Percentiles rank a stretch among this genome's conserved stretches.
Evolutionary conservation across 2,329 filamentous ascomycete species (phyloP).

Genomic region (Aspergillus melleus): DNA sequence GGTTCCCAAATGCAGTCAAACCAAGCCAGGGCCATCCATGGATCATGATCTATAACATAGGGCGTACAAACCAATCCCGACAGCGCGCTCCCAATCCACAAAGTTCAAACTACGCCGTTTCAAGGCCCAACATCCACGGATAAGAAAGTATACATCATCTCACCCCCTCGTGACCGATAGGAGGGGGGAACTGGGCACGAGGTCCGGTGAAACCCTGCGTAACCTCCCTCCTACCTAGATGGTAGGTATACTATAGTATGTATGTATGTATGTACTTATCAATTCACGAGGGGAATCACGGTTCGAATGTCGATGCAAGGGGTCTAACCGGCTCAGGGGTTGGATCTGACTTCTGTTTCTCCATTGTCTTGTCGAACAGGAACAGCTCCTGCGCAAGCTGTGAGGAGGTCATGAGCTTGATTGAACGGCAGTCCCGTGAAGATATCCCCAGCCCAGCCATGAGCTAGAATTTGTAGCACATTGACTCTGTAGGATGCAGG

Average conservation of each 20-base stretch:
- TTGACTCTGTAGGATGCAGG: too few relatives aligned
- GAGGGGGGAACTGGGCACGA: slow-evolving; percentile 5
- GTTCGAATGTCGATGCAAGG: slow-evolving; percentile 12
- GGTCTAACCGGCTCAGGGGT: slow-evolving; percentile 1
- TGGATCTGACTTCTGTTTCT: slow-evolving; percentile 1
- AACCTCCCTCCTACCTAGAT: too few relatives aligned
- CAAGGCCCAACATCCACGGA: neutral
- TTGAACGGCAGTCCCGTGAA: slow-evolving; percentile 14
- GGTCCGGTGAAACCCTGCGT: slow-evolving; percentile 5
- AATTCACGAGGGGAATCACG: neutral
- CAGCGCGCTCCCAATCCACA: neutral
- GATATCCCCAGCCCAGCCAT: neutral
- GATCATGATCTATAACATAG: slow-evolving; percentile 3
- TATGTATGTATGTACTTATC: too few relatives aligned
- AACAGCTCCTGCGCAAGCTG: slow-evolving; percentile 10
- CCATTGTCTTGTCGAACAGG: too few relatives aligned
- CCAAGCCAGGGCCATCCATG: neutral
- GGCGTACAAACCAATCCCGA: neutral
- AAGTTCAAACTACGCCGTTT: neutral
- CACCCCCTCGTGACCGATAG: slow-evolving; percentile 9
- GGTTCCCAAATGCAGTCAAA: neutral
- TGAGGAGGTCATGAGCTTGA: slow-evolving; percentile 20
- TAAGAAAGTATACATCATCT: slow-evolving; percentile 6
- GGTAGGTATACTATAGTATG: too few relatives aligned
- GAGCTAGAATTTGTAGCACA: too few relatives aligned